A percentile compares a stretch with the other conserved stretches of the same genome.
These are phyloP conservation scores for Verticillium tricorpus DNA, from an alignment of 2,329 filamentous ascomycete species.

Conservation along the genomic window DNA sequence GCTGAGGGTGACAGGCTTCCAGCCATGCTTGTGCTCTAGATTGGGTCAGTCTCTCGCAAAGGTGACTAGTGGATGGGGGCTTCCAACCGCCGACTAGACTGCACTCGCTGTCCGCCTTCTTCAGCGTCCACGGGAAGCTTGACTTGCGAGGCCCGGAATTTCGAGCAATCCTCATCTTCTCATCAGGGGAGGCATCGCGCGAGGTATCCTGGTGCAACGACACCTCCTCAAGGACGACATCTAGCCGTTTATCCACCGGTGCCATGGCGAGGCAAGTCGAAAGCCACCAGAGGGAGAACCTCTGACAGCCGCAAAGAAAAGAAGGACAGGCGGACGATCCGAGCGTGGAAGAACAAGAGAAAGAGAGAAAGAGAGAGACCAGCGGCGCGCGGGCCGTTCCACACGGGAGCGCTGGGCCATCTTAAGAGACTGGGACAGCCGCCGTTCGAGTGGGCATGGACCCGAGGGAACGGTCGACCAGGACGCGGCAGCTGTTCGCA, in stretches of 20 bases:
- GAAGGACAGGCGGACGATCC: background rate
- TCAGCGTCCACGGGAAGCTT: background rate
- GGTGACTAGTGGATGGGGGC: background rate
- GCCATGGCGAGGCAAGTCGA: background rate
- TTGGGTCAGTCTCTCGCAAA: background rate
- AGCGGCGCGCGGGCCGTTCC: background rate
- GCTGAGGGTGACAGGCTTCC: constrained; percentile 32
- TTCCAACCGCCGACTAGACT: background rate
- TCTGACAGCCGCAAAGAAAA: background rate
- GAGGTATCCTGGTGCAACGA: background rate
- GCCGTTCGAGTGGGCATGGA: background rate
- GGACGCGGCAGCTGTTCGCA: background rate
- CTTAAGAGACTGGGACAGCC: background rate
- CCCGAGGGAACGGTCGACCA: background rate
- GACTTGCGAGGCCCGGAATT: background rate
- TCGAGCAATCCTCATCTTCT: background rate
- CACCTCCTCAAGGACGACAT: background rate
- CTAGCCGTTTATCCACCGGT: background rate
- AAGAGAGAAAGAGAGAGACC: background rate
- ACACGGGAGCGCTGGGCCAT: background rate
- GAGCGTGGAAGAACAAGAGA: background rate
- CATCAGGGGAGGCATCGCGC: background rate
- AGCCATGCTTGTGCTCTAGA: constrained; percentile 15
- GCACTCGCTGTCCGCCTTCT: background rate
- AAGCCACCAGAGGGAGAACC: background rate